phyloP scores from a whole-genome alignment of 2,329 filamentous ascomycete genomes.

The Ustulina deusta region DNA sequence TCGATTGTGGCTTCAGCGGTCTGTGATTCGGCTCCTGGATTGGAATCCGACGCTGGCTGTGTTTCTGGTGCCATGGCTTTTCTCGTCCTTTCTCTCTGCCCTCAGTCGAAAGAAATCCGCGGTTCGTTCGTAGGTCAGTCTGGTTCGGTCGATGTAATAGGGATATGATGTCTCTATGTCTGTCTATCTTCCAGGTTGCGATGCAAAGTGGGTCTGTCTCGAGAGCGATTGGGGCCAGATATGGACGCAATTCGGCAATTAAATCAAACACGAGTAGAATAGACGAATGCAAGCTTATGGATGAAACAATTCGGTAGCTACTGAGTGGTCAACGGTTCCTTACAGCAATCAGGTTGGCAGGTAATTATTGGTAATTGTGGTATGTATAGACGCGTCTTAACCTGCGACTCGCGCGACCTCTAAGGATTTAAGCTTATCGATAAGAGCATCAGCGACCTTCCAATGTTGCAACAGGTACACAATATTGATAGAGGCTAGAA shows the following conservation, averaged over 20 bases:
- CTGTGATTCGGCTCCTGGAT: background rate
- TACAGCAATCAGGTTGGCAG: background rate
- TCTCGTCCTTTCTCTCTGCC: background rate
- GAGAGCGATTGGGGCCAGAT: background rate
- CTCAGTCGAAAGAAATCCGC: background rate
- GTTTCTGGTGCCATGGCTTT: slow-evolving; percentile 32
- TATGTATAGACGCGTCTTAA: slow-evolving; percentile 39
- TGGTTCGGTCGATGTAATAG: background rate
- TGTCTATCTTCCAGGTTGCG: background rate
- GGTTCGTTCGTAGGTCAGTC: background rate
- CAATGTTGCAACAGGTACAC: no score
- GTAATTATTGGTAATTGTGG: slow-evolving; percentile 8
- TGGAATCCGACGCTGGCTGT: slow-evolving; percentile 2
- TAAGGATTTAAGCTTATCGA: slow-evolving; percentile 45
- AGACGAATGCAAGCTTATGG: background rate
- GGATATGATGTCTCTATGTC: background rate
- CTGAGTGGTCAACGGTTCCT: background rate
- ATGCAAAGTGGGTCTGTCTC: background rate
- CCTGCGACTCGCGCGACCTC: slow-evolving; percentile 43
- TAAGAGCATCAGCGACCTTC: slow-evolving; percentile 42
- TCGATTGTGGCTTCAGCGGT: slow-evolving; percentile 9
- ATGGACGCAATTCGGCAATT: background rate
- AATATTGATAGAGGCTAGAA: slow-evolving; percentile 31
- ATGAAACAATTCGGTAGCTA: background rate
- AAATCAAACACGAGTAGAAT: background rate